A percentile compares a stretch with the other conserved stretches of the same genome.
These are phyloP conservation scores for Saccharomyces hybrid DNA, from an alignment of 1,139 yeast species.

Conservation along the genomic window DNA sequence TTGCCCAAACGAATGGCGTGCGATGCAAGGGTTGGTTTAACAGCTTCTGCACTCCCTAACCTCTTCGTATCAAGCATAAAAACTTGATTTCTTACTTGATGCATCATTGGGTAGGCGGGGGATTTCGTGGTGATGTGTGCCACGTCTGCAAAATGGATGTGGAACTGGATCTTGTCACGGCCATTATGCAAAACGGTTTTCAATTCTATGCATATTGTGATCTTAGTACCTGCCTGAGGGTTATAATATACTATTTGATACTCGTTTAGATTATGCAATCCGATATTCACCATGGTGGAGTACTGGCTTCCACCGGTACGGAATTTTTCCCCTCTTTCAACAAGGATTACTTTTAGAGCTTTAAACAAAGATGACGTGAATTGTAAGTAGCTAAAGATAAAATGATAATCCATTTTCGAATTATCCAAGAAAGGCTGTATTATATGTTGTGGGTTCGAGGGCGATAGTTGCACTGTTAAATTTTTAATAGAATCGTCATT, in stretches of 20 bases:
- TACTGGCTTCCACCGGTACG: conserved; percentile 3
- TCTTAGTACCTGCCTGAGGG: conserved; percentile 22
- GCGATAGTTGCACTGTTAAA: conserved; percentile 26
- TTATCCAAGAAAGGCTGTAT: conserved; percentile 30
- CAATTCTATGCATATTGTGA: conserved; percentile 26
- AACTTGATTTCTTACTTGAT: conserved; percentile 25
- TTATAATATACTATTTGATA: conserved; percentile 26
- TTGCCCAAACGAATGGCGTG: conserved; percentile 23
- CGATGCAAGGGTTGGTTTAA: conserved; percentile 4
- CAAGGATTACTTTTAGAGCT: conserved; percentile 18
- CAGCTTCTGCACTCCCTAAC: conserved; percentile 1
- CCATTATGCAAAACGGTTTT: conserved; percentile 25
- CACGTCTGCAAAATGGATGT: conserved; percentile 27
- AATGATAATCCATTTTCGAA: conserved; percentile 26
- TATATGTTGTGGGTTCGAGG: conserved; percentile 30
- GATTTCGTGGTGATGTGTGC: conserved; percentile 26
- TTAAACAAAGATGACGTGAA: conserved; percentile 30
- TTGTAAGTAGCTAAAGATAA: conserved; percentile 31
- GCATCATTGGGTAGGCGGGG: conserved; percentile 23
- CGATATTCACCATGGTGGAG: conserved; percentile 20
- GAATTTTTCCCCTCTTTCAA: conserved; percentile 9
- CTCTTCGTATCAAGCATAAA: conserved; percentile 23
- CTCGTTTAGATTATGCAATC: conserved; percentile 27
- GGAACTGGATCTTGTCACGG: conserved; percentile 21
- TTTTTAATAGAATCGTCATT: conserved; percentile 25